Base-by-base conservation (phyloP, 352 stramenopile genomes). In the Phytophthora multivora region DNA sequence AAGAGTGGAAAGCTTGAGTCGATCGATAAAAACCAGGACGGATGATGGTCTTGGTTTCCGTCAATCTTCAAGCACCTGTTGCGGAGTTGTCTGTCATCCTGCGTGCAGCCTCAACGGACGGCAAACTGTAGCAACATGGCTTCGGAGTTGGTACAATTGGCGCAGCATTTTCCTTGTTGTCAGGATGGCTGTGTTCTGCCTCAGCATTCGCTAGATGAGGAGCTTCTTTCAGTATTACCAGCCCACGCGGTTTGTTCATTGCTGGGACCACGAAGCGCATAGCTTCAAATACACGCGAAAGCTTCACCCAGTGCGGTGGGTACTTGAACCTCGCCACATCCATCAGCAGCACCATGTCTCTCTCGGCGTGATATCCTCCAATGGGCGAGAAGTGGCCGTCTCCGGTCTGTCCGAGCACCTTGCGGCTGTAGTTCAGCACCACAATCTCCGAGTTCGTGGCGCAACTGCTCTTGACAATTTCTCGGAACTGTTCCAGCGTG, bases 311-410 rank as follows among this genome's bases (percentile, higher is more conserved):
- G 59, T 93, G 83, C 40, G 97, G 96, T 16, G 95, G 89, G 71
- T 99, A 99, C 75, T 98, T 98, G 81, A 98, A 98, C 21, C 94
- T 76, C 33, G 96, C 95, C 8, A 97, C 96, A 63, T 99, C 97
- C 52, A 99, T 77, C 33, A 99, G 84, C 18, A 99, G 75, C 42
- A 98, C 93, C 79, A 93, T 90, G 50, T 98, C 95, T 12, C 80
- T 81, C 63, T 73, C 80, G 38, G 72, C 73, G 67, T 98, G 81
- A 73, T 99, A 99, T 3, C 93, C 97, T 41, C 89, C 97, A 53
- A 99, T 92, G 10, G 97, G 97, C 31, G 89, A 98, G 69, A 99
- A 99, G 71, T 99, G 97, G 15, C 97, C 97, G 53, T 88, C 86
- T 15, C 97, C 97, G 0, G 96, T 99, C 73, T 99, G 97, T 13